Evolutionary conservation across 129 eudicot genomes (phyloP).

Genomic region (Flaveria brownii): DNA sequence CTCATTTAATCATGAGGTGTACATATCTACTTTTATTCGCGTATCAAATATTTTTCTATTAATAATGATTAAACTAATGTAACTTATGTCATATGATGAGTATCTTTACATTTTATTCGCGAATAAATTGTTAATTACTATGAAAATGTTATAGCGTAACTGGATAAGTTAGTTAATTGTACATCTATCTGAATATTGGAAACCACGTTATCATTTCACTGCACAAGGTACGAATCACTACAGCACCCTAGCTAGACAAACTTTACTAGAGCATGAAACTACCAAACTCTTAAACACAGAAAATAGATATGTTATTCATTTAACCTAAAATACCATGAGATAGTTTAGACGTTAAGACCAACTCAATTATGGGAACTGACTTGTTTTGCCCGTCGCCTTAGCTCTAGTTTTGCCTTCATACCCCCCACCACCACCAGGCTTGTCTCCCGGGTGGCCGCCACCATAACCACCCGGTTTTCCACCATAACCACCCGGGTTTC

Average conservation of each 20-base stretch:
- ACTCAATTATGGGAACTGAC: background rate
- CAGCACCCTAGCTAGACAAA: background rate
- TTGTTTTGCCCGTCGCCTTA: background rate
- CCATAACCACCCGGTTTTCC: background rate
- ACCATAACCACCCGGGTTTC: background rate
- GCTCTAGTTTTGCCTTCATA: background rate
- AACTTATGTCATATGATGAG: too few species aligned
- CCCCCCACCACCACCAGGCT: background rate
- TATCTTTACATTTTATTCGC: background rate
- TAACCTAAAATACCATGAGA: background rate
- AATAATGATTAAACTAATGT: too few species aligned
- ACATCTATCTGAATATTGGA: background rate
- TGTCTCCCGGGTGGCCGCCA: background rate
- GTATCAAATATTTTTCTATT: too few species aligned
- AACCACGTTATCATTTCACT: background rate
- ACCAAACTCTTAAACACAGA: background rate
- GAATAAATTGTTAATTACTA: background rate
- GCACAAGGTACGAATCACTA: background rate
- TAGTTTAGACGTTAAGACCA: background rate
- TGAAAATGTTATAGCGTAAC: background rate
- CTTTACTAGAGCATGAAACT: background rate
- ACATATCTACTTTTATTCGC: too few species aligned
- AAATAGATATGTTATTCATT: background rate
- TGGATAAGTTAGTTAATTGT: background rate
- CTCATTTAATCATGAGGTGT: too few species aligned